Percentiles rank a stretch among this genome's conserved stretches.
These are phyloP conservation scores for Aspergillus proliferans DNA, from an alignment of 2,329 filamentous ascomycete genomes.

Conservation along the genomic window DNA sequence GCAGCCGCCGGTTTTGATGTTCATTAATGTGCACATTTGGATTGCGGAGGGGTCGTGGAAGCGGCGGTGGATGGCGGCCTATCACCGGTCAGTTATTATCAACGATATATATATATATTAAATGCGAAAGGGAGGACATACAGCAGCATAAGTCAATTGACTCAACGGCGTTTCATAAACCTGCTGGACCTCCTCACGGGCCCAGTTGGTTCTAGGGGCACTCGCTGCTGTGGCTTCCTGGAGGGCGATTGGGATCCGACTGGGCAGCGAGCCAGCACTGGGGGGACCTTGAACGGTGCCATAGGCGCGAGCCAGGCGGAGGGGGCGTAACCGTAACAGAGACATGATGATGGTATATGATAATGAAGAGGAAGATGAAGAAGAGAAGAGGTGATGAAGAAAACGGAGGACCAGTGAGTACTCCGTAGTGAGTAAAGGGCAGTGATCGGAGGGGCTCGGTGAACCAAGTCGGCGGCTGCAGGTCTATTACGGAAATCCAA, in stretches of 20 bases:
- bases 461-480: neutral
- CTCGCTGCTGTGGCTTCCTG: conserved; percentile 32
- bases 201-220: conserved; percentile 66
- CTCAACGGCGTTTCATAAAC: conserved; percentile 78
- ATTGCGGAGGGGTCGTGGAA: conserved; percentile 80
- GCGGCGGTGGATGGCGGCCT: conserved; percentile 68
- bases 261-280: conserved; percentile 24
- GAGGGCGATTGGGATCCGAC: conserved; percentile 25
- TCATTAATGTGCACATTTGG: conserved; percentile 91
- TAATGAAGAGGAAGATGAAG: neutral
- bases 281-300: conserved; percentile 35
- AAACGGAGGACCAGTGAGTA: neutral
- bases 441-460: neutral
- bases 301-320: conserved; percentile 25
- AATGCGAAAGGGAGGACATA: conserved; percentile 27
- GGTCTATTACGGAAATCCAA: neutral
- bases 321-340: conserved; percentile 15
- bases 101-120: too few species aligned
- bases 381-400: neutral
- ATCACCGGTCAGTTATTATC: too few species aligned
- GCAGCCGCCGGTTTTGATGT: conserved; percentile 92
- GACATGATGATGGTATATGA: conserved; percentile 18
- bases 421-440: neutral
- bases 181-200: conserved; percentile 69
- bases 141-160: conserved; percentile 69